phyloP scores from a whole-genome alignment of 371 early-diverging fungal species.

The Apophysomyces variabilis region DNA sequence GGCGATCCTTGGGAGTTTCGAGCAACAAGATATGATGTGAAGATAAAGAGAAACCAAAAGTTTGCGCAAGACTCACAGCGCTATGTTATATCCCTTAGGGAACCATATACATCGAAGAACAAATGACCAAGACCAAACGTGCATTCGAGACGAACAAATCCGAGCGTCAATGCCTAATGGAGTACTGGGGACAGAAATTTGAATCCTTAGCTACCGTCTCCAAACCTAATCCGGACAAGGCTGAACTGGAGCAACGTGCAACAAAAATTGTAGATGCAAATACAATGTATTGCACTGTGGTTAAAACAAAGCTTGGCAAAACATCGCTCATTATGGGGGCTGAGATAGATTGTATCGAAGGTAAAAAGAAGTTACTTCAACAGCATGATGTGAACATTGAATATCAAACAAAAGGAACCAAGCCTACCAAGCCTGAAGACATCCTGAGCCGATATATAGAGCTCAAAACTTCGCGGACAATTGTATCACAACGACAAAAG shows the following conservation, averaged over 20 bases:
- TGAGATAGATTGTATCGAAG: conserved; percentile 87
- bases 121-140: conserved; percentile 57
- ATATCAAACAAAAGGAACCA: conserved; percentile 30
- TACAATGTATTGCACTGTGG: conserved; percentile 85
- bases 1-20: conserved; percentile 84
- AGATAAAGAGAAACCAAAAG: not conserved
- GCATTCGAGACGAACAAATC: conserved; percentile 36
- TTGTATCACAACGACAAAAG: conserved; percentile 59
- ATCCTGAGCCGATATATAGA: conserved; percentile 76
- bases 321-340: conserved; percentile 84
- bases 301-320: conserved; percentile 76
- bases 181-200: conserved; percentile 81
- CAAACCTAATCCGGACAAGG: conserved; percentile 50
- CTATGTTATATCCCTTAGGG: conserved; percentile 28
- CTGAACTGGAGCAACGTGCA: conserved; percentile 43
- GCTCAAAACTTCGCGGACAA: conserved; percentile 83
- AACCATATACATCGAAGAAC: conserved; percentile 81
- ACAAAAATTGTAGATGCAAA: conserved; percentile 75
- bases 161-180: conserved; percentile 69
- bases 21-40: conserved; percentile 71
- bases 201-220: conserved; percentile 67
- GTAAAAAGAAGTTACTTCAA: conserved; percentile 22
- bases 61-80: not conserved
- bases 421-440: conserved; percentile 29
- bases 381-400: not conserved